Evolutionary conservation across 257 asterid species (phyloP).

Genomic region (Phtheirospermum japonicum): DNA sequence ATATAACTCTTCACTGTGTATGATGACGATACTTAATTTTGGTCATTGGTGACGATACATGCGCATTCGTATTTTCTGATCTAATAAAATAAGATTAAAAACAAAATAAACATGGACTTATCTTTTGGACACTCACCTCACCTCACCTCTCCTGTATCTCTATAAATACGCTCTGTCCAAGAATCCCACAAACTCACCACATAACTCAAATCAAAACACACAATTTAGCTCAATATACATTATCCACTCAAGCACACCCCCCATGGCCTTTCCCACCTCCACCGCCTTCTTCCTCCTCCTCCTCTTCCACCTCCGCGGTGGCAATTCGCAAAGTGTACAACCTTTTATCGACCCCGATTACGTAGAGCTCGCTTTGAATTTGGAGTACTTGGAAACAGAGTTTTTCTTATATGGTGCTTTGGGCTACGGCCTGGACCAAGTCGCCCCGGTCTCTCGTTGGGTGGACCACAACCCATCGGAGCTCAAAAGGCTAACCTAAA

Average conservation of each 20-base stretch:
- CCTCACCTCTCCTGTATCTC: no score
- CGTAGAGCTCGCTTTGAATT: constrained; percentile 42
- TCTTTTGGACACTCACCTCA: no score
- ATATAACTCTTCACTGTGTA: no score
- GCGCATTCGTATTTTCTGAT: no score
- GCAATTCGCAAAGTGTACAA: constrained; percentile 1
- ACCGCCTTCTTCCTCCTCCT: not conserved
- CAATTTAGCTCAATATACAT: no score
- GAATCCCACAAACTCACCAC: not conserved
- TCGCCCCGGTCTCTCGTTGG: constrained; percentile 39
- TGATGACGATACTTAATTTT: no score
- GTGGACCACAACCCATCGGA: constrained; percentile 44
- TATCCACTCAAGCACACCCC: no score
- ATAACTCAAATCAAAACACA: not conserved
- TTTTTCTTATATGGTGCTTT: constrained; percentile 45
- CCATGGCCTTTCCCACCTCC: constrained; percentile 13
- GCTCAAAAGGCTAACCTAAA: constrained; percentile 27
- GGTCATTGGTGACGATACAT: no score
- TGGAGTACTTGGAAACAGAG: constrained; percentile 58
- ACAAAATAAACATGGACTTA: no score
- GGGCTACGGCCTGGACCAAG: constrained; percentile 39
- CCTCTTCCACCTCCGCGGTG: constrained; percentile 17
- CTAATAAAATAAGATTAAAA: no score
- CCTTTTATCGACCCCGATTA: constrained; percentile 29
- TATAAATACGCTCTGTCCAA: no score